Evolutionary conservation across 1,284 basidiomycete species (phyloP).

Genomic region (Naganishia sp.): DNA sequence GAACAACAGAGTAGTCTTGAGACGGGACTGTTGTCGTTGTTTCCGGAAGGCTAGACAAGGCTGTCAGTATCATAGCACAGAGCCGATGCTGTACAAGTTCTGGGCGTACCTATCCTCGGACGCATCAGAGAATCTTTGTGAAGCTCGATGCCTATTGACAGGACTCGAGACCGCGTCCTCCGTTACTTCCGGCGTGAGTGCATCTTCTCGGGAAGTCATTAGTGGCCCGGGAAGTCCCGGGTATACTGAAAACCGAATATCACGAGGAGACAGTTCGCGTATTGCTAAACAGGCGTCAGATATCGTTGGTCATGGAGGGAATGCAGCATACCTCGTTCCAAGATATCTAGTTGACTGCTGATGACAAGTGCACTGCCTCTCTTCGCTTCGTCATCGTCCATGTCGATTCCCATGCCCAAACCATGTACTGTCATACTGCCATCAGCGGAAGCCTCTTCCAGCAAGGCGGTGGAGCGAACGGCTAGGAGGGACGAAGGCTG

Average conservation of each 20-base stretch:
- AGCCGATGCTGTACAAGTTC: too few relatives aligned
- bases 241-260: conserved; percentile 42
- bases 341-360: conserved; percentile 50
- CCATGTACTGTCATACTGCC: conserved; percentile 16
- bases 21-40: too few relatives aligned
- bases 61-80: too few relatives aligned
- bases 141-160: neutral
- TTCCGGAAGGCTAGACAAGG: too few relatives aligned
- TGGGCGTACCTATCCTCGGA: conserved; percentile 16
- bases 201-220: neutral
- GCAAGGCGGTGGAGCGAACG: conserved; percentile 24
- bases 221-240: neutral
- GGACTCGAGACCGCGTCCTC: neutral
- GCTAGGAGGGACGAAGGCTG: neutral
- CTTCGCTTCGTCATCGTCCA: conserved; percentile 40
- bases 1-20: neutral
- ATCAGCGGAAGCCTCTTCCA: neutral
- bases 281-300: conserved; percentile 41
- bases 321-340: conserved; percentile 47
- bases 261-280: conserved; percentile 49
- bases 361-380: conserved; percentile 51
- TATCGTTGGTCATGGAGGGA: too few relatives aligned
- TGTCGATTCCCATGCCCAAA: conserved; percentile 27
- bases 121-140: conserved; percentile 11
- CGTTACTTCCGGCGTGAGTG: neutral